A percentile compares a stretch with the other conserved stretches of the same genome.
phyloP scores from a whole-genome alignment of 495 filamentous ascomycete genomes.

The Trichoderma reesei region DNA sequence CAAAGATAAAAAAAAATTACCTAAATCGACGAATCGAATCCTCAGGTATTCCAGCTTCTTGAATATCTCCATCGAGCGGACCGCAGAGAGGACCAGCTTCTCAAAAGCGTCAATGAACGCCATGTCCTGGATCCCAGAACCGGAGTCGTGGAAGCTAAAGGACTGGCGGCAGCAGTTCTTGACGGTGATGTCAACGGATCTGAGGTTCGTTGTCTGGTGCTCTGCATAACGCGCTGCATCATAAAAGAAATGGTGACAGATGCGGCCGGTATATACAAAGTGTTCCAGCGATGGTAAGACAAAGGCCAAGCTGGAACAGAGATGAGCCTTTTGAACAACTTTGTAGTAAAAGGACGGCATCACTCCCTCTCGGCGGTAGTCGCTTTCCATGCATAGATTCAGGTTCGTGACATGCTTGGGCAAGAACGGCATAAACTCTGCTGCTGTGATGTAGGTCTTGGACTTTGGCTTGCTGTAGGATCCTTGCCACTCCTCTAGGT shows the following conservation, averaged over 20 bases:
- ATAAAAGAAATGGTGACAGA: conserved; percentile 52
- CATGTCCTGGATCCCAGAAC: conserved; percentile 56
- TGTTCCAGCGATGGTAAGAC: conserved; percentile 51
- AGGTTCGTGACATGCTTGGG: conserved; percentile 47
- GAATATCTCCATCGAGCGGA: conserved; percentile 46
- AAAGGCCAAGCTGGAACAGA: conserved; percentile 45
- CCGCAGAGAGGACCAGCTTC: conserved; percentile 47
- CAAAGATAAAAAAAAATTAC: conserved; percentile 18
- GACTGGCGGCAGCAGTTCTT: conserved; percentile 57
- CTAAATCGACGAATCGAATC: conserved; percentile 64
- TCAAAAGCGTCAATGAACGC: conserved; percentile 59
- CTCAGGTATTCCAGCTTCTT: conserved; percentile 46
- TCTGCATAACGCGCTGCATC: conserved; percentile 31
- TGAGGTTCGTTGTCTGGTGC: conserved; percentile 38
- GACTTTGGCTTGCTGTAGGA: conserved; percentile 60
- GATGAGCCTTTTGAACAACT: conserved; percentile 41
- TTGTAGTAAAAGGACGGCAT: conserved; percentile 45
- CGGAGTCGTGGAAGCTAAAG: conserved; percentile 42
- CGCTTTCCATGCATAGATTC: conserved; percentile 57
- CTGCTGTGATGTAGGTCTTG: conserved; percentile 57
- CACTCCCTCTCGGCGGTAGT: conserved; percentile 49
- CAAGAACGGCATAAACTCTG: conserved; percentile 42
- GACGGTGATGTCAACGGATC: conserved; percentile 56
- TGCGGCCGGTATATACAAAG: conserved; percentile 55
- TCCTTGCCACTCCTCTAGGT: conserved; percentile 59